Evolutionary conservation across 1,284 basidiomycete genomes (phyloP).

Genomic region (Xerocomus amazonicus): DNA sequence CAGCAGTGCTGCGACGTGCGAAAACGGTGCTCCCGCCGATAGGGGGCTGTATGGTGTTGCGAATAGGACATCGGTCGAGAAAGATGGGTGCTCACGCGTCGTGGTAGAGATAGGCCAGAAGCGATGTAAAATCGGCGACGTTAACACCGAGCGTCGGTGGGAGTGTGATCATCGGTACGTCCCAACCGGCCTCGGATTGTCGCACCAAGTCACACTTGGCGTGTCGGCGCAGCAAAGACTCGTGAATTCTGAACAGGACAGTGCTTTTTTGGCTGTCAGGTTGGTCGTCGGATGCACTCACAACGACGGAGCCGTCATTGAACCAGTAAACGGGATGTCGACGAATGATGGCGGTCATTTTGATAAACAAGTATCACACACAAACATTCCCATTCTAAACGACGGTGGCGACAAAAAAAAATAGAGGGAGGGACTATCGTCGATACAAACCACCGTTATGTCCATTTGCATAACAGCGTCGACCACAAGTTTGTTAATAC

Average conservation of each 20-base stretch:
- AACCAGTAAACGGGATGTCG: slow-evolving; percentile 56
- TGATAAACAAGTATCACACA: too few species aligned
- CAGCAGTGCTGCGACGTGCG: slow-evolving; percentile 47
- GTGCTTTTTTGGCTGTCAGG: slow-evolving; percentile 20
- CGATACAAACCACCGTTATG: too few species aligned
- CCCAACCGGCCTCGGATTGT: slow-evolving; percentile 1
- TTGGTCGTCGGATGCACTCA: slow-evolving; percentile 33
- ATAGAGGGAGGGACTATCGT: too few species aligned
- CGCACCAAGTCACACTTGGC: slow-evolving; percentile 31
- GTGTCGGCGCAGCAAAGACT: slow-evolving; percentile 47
- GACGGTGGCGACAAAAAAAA: too few species aligned
- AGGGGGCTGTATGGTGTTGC: slow-evolving; percentile 39
- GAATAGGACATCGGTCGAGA: background rate
- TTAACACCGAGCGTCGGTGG: slow-evolving; percentile 34
- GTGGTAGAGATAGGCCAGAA: slow-evolving; percentile 62
- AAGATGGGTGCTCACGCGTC: slow-evolving; percentile 47
- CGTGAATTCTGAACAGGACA: slow-evolving; percentile 52
- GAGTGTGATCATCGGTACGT: slow-evolving; percentile 32
- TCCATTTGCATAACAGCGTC: too few species aligned
- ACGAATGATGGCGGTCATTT: background rate
- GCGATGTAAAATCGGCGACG: slow-evolving; percentile 46
- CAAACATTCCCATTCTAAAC: slow-evolving; percentile 4
- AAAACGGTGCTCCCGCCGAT: slow-evolving; percentile 39
- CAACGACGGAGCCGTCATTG: slow-evolving; percentile 54
- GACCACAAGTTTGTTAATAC: slow-evolving; percentile 40